phyloP scores from a whole-genome alignment of 305 asterid species.

The Caryopteris hybrid region DNA sequence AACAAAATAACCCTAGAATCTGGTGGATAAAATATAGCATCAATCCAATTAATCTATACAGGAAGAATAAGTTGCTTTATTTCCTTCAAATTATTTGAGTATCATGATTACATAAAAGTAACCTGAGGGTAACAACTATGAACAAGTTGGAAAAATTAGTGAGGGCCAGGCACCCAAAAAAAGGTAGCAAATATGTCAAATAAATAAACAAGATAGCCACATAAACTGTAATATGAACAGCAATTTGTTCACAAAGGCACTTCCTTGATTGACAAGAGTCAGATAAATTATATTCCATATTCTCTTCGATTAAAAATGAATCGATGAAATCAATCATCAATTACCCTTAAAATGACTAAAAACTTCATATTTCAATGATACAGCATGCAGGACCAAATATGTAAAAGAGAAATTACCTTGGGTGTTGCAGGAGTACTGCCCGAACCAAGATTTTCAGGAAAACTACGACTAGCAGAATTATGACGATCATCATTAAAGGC shows the following conservation, averaged over 20 bases:
- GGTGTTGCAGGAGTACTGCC: conserved; percentile 65
- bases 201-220: not conserved
- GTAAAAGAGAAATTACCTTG: conserved; percentile 41
- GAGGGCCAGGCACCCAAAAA: not conserved
- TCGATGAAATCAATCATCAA: conserved; percentile 4
- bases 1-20: not conserved
- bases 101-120: not conserved
- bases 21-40: not conserved
- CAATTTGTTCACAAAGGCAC: not conserved
- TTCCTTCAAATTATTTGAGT: not conserved
- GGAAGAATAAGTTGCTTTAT: not conserved
- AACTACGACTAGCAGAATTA: conserved; percentile 38
- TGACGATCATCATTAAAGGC: conserved; percentile 49
- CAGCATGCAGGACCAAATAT: conserved; percentile 7
- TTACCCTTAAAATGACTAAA: not conserved
- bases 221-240: not conserved
- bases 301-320: not conserved
- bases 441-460: conserved; percentile 79
- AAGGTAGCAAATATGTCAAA: not conserved
- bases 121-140: not conserved
- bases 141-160: not conserved
- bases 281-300: not conserved
- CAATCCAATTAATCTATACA: conserved; percentile 1
- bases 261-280: not conserved
- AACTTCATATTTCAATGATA: not conserved